Percentiles rank a stretch among this genome's conserved stretches.
Evolutionary conservation across 805 yeast genomes (phyloP).

Genomic region (Kluyveromyces nonfermentans): DNA sequence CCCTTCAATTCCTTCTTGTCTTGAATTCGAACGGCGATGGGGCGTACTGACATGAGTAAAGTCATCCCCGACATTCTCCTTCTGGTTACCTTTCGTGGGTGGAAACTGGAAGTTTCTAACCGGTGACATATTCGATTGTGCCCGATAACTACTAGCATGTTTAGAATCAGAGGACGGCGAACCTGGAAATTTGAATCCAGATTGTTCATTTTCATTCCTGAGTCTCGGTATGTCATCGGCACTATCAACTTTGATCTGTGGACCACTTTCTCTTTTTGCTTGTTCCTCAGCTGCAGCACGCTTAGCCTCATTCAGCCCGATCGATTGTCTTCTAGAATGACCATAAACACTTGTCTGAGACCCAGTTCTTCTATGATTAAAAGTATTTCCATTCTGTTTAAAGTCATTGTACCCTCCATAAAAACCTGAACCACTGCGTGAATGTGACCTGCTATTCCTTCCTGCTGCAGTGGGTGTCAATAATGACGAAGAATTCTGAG

Average conservation of each 20-base stretch:
- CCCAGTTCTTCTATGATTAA: conserved; percentile 40
- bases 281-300: conserved; percentile 92
- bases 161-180: conserved; percentile 15
- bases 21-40: conserved; percentile 25
- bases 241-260: conserved; percentile 17
- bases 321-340: conserved; percentile 83
- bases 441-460: conserved; percentile 28
- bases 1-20: conserved; percentile 36
- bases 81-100: conserved; percentile 27
- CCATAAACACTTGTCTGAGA: conserved; percentile 45
- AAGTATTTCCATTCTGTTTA: conserved; percentile 8
- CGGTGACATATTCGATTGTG: conserved; percentile 31
- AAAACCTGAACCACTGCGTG: conserved; percentile 29
- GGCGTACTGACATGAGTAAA: conserved; percentile 21
- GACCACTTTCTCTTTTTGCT: conserved; percentile 45
- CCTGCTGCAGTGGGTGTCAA: conserved; percentile 6
- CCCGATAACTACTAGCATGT: conserved; percentile 16
- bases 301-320: conserved; percentile 87
- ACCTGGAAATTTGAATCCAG: conserved; percentile 27
- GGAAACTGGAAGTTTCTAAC: conserved; percentile 59
- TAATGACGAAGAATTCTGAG: conserved; percentile 52
- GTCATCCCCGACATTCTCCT: conserved; percentile 22
- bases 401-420: conserved; percentile 14
- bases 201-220: conserved; percentile 11
- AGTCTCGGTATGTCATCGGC: conserved; percentile 7